Conservation (phyloP, 2,329 filamentous ascomycete genomes). For the Fulvia fulva region DNA sequence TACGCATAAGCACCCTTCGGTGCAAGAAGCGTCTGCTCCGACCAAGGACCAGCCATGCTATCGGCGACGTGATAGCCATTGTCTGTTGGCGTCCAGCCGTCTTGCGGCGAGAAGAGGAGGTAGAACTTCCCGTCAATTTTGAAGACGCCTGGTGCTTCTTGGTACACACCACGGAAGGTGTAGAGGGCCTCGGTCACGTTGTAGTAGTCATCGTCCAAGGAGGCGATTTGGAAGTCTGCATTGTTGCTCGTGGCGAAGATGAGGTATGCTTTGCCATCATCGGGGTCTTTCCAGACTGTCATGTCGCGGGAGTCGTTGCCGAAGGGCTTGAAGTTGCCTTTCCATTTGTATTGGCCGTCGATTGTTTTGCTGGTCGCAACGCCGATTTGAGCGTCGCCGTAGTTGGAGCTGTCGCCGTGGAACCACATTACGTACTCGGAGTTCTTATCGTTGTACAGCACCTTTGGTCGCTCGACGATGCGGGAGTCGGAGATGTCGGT, state of each 20-base stretch:
- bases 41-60: slow-evolving; percentile 58
- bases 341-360: slow-evolving; percentile 57
- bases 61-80: slow-evolving; percentile 60
- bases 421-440: slow-evolving; percentile 65
- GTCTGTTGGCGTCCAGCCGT: slow-evolving; percentile 55
- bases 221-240: slow-evolving; percentile 26
- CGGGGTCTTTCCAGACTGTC: slow-evolving; percentile 56
- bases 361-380: slow-evolving; percentile 58
- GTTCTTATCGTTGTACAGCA: slow-evolving; percentile 64
- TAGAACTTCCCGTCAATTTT: slow-evolving; percentile 60
- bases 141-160: slow-evolving; percentile 59
- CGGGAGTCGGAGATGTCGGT: slow-evolving; percentile 41
- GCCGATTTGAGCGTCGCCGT: slow-evolving; percentile 61
- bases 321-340: slow-evolving; percentile 46
- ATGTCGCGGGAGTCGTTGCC: slow-evolving; percentile 55
- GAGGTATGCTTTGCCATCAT: slow-evolving; percentile 59
- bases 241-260: slow-evolving; percentile 45
- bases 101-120: slow-evolving; percentile 55
- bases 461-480: slow-evolving; percentile 64
- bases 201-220: slow-evolving; percentile 25
- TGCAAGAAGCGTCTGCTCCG: slow-evolving; percentile 57
- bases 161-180: slow-evolving; percentile 22
- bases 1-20: slow-evolving; percentile 56
- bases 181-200: slow-evolving; percentile 21
- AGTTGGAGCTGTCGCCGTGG: slow-evolving; percentile 61